phyloP scores from a whole-genome alignment of 768 basidiomycete genomes.

The Termitomyces sp. region DNA sequence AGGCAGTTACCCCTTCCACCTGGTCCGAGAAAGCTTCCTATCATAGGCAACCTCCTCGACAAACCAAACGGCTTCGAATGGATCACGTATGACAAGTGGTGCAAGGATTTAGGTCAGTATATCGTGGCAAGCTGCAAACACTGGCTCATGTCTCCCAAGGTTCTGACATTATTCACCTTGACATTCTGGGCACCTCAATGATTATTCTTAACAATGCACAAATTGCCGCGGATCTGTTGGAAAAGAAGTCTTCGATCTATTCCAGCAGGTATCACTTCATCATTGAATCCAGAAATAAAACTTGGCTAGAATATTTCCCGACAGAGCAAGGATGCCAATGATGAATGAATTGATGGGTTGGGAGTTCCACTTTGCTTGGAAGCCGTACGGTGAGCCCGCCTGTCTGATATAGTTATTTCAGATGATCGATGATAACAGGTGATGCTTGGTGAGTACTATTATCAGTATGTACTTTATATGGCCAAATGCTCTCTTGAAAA shows the following conservation, averaged over 20 bases:
- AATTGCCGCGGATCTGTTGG: slow-evolving; percentile 18
- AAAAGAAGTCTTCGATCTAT: slow-evolving; percentile 18
- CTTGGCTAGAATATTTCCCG: not conserved
- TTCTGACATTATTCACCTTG: slow-evolving; percentile 22
- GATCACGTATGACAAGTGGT: not conserved
- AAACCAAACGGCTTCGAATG: not conserved
- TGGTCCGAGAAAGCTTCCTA: not conserved
- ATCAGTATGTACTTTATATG: not conserved
- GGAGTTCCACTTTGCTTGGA: slow-evolving; percentile 4
- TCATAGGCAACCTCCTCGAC: not conserved
- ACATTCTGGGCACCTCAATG: slow-evolving; percentile 16
- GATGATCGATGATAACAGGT: not conserved
- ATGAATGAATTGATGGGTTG: not conserved
- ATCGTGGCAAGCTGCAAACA: not conserved
- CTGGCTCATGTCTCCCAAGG: not conserved
- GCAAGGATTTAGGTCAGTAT: not conserved
- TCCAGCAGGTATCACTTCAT: slow-evolving; percentile 3
- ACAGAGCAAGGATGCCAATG: not conserved
- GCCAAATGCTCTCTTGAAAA: not conserved
- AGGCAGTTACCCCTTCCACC: not conserved
- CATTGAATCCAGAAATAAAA: not conserved
- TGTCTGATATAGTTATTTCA: too few relatives aligned
- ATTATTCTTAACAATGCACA: slow-evolving; percentile 17
- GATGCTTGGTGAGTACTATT: slow-evolving; percentile 1
- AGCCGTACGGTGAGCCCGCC: slow-evolving; percentile 11